Conservation (phyloP, 805 yeast species). For the Starmerella bombi region DNA sequence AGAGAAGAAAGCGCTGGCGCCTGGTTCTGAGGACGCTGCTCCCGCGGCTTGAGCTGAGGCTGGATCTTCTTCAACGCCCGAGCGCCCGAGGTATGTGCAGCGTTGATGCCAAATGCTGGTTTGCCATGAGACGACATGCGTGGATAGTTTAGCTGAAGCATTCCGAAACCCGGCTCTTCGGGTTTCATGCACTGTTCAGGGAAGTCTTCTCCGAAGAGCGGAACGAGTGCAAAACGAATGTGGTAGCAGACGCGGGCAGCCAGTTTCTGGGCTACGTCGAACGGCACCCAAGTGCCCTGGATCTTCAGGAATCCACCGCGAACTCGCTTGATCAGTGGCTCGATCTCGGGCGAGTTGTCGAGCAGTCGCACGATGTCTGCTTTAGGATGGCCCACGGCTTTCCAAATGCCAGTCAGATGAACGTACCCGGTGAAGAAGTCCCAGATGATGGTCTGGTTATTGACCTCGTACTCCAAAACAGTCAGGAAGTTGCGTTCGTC, state of each 20-base stretch:
- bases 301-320: conserved; percentile 85
- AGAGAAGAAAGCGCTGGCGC: background rate
- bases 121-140: too few relatives aligned
- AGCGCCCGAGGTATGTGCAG: background rate
- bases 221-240: conserved; percentile 61
- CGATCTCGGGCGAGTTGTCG: conserved; percentile 50
- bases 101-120: too few relatives aligned
- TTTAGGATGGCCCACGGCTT: conserved; percentile 52
- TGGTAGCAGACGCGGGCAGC: conserved; percentile 67
- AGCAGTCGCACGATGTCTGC: conserved; percentile 65
- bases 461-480: conserved; percentile 58
- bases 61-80: background rate
- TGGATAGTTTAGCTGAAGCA: conserved; percentile 30
- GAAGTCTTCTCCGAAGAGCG: conserved; percentile 64
- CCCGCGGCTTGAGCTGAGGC: background rate
- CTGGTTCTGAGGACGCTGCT: background rate
- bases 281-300: conserved; percentile 91
- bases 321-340: conserved; percentile 52
- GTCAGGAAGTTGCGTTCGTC: conserved; percentile 58
- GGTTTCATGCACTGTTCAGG: conserved; percentile 49
- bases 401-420: conserved; percentile 82
- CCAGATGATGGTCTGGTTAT: conserved; percentile 72
- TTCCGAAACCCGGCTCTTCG: conserved; percentile 50
- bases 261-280: conserved; percentile 47
- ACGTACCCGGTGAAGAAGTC: conserved; percentile 74